Evolutionary conservation across 768 basidiomycete genomes (phyloP), one percentile per base, ranked within the genome.

Genomic region (Lyophyllum decastes): DNA sequence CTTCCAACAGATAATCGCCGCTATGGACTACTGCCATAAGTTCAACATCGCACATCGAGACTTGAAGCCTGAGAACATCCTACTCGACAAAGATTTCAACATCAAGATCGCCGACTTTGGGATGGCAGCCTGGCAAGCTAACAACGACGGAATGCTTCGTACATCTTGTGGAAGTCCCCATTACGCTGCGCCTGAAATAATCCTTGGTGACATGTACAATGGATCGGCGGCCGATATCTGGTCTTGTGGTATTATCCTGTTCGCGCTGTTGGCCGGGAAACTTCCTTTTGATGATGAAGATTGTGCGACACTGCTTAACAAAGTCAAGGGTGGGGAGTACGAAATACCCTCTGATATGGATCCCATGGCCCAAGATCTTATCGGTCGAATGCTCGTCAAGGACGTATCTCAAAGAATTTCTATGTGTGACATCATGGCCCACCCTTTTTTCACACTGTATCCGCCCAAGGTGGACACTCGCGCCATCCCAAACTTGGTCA

Each of bases 81-180:
- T 98, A 51, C 84, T 96, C 49, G 92, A 94, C 76, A 78, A 82
- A 38, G 76, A 92, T 65, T 84, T 82, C 61, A 94, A 94, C 64
- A 88, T 98, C 83, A 98, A 96, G 70, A 87, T 98, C 33, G 94
- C 92, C 2, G 95, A 98, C 73, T 95, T 97, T 69, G 95, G 95
- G n/a, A 95, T 97, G 92, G 94, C 95, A 3, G 90, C 91, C 33
- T 95, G 92, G 89, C 91, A 94, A 72, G 82, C 83, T 59, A 79
- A 81, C 35, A 62, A 71, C 10, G 76, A 73, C 49, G 78, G 74
- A 12, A 78, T 80, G 40, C 79, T 97, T 49, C 82, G 82, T 65
- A 97, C 95, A 0, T 89, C 90, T 22, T 97, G 95, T 63, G 95
- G 95, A 27, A 94, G 91, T 63, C 95, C 95, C 54, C 95, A 97